Evolutionary conservation across 371 early-diverging fungal genomes (phyloP).

Genomic region (Umbelopsis sp.): DNA sequence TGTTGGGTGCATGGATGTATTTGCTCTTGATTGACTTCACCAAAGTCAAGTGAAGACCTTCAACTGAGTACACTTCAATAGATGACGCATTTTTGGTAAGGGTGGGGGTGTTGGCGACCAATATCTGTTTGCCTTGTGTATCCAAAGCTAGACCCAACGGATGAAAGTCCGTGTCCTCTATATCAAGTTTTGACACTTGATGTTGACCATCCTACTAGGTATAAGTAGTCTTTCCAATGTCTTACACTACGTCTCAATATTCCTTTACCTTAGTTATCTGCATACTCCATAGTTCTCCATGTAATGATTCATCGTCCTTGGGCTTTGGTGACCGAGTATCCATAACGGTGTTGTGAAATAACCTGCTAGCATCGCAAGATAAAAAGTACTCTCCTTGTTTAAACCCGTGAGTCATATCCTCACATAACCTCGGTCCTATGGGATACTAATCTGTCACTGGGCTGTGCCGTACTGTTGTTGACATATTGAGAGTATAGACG

Average conservation of each 20-base stretch:
- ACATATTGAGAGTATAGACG: too few relatives aligned
- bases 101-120: slow-evolving; percentile 29
- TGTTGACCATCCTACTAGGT: slow-evolving; percentile 14
- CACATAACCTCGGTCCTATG: slow-evolving; percentile 26
- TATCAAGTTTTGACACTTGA: background rate
- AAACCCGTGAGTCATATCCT: slow-evolving; percentile 29
- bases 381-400: slow-evolving; percentile 34
- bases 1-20: slow-evolving; percentile 36
- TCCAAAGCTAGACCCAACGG: slow-evolving; percentile 33
- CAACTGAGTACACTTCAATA: slow-evolving; percentile 32
- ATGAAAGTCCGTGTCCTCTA: slow-evolving; percentile 23
- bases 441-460: background rate
- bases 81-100: background rate
- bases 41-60: slow-evolving; percentile 23
- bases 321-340: slow-evolving; percentile 21
- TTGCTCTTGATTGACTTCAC: slow-evolving; percentile 31
- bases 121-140: slow-evolving; percentile 8
- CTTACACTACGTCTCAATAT: background rate
- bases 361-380: slow-evolving; percentile 39
- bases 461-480: background rate
- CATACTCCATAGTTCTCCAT: slow-evolving; percentile 38
- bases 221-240: too few relatives aligned
- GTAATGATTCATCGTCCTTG: background rate
- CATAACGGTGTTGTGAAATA: slow-evolving; percentile 35
- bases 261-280: slow-evolving; percentile 24